A percentile compares a stretch with the other conserved stretches of the same genome.
phyloP scores from a whole-genome alignment of 345 rosid species.

The Hibiscus mutabilis region DNA sequence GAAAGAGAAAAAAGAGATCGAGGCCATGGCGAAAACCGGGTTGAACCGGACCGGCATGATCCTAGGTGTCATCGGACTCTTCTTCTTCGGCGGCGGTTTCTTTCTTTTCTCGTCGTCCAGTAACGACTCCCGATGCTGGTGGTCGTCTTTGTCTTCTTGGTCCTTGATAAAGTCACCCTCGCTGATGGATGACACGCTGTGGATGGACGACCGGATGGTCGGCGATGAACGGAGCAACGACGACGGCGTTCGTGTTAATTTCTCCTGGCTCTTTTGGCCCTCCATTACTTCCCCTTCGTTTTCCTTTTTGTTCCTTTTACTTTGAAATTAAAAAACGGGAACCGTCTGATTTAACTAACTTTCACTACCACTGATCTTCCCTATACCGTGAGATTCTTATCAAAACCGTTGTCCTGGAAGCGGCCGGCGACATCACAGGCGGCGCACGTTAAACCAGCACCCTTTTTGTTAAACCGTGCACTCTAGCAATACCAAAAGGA shows the following conservation, averaged over 20 bases:
- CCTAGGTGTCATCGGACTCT: conserved; percentile 38
- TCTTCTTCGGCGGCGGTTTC: conserved; percentile 20
- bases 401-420: conserved; percentile 20
- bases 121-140: conserved; percentile 17
- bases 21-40: conserved; percentile 50
- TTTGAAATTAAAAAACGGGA: neutral
- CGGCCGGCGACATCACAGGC: conserved; percentile 42
- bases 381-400: conserved; percentile 51
- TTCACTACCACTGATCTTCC: conserved; percentile 17
- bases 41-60: conserved; percentile 45
- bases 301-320: neutral
- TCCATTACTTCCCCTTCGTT: conserved; percentile 33
- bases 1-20: conserved; percentile 43
- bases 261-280: conserved; percentile 47
- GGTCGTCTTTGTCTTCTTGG: conserved; percentile 18
- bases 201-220: conserved; percentile 78
- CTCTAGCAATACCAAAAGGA: conserved; percentile 23
- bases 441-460: conserved; percentile 30
- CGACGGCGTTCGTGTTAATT: conserved; percentile 74
- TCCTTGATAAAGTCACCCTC: conserved; percentile 43
- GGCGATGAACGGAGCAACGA: conserved; percentile 82
- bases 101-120: conserved; percentile 39
- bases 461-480: conserved; percentile 14
- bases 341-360: conserved; percentile 13
- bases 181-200: conserved; percentile 62